A percentile compares a stretch with the other conserved stretches of the same genome.
Evolutionary conservation across 2,329 filamentous ascomycete genomes (phyloP).

Genomic region (Calonectria pseudoturangicola): DNA sequence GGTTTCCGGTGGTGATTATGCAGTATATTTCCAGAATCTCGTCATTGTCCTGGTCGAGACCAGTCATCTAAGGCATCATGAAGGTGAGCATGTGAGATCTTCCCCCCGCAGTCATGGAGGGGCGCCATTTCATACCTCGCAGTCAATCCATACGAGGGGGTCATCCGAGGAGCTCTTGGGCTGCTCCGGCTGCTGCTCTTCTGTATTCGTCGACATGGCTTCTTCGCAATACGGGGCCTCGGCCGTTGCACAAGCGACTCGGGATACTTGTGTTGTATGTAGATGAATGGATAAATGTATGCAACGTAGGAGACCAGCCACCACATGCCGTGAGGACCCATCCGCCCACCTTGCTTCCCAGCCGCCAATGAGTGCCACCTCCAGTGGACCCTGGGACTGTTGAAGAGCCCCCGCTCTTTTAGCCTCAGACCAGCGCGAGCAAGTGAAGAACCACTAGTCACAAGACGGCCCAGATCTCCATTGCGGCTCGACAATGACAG

Average conservation of each 20-base stretch:
- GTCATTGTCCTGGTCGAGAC: constrained; percentile 81
- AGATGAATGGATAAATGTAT: constrained; percentile 21
- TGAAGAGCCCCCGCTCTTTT: constrained; percentile 26
- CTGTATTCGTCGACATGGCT: constrained; percentile 45
- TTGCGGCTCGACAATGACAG: not conserved
- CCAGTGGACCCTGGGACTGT: constrained; percentile 7
- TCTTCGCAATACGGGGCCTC: constrained; percentile 1
- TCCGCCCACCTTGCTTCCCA: not conserved
- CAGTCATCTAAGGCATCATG: constrained; percentile 82
- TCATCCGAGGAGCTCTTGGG: constrained; percentile 63
- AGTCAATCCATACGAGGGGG: constrained; percentile 91
- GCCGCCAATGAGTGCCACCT: not conserved
- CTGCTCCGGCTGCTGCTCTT: constrained; percentile 37
- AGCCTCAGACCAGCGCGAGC: not conserved
- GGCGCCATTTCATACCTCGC: constrained; percentile 64
- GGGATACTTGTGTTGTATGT: constrained; percentile 9
- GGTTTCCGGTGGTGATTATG: constrained; percentile 88
- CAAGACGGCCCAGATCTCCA: not conserved
- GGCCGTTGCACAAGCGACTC: not conserved
- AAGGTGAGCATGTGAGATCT: constrained; percentile 9
- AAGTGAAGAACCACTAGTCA: not conserved
- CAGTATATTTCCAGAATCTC: constrained; percentile 94
- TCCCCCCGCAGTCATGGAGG: constrained; percentile 15
- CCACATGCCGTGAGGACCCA: not conserved
- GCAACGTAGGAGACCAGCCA: constrained; percentile 14